A percentile compares a stretch with the other conserved stretches of the same genome.
These are phyloP conservation scores for Pseudocercospora fijiensis DNA, from an alignment of 2,329 filamentous ascomycete species.

Conservation along the genomic window DNA sequence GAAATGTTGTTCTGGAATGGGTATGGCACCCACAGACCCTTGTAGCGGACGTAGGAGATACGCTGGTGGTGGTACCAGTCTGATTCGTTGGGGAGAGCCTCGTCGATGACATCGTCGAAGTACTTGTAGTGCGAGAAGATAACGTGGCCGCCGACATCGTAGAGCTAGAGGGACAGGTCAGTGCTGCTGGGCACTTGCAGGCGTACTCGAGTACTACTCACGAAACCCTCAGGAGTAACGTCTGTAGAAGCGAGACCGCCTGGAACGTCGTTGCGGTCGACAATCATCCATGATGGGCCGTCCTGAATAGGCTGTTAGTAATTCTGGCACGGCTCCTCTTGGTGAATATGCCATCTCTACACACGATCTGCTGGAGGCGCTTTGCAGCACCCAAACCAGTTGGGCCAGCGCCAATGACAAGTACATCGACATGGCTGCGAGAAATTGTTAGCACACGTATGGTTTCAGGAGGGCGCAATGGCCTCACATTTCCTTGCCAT, in stretches of 20 bases:
- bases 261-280: slow-evolving; percentile 87
- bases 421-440: slow-evolving; percentile 83
- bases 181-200: background rate
- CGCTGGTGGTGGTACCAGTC: slow-evolving; percentile 99
- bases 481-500: slow-evolving; percentile 37
- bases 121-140: slow-evolving; percentile 99
- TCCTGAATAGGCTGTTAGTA: slow-evolving; percentile 56
- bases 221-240: slow-evolving; percentile 92
- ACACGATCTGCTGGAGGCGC: slow-evolving; percentile 90
- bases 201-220: slow-evolving; percentile 61
- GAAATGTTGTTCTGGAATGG: slow-evolving; percentile 99
- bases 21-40: slow-evolving; percentile 94
- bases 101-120: slow-evolving; percentile 98
- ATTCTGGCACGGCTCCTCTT: background rate
- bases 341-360: slow-evolving; percentile 7
- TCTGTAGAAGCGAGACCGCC: slow-evolving; percentile 96
- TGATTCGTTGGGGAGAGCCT: slow-evolving; percentile 87
- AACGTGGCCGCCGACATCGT: slow-evolving; percentile 97
- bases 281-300: slow-evolving; percentile 90
- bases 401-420: slow-evolving; percentile 96
- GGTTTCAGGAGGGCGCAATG: background rate
- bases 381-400: slow-evolving; percentile 98
- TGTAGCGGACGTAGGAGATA: slow-evolving; percentile 98
- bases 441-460: background rate
- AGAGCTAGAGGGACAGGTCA: slow-evolving; percentile 62